phyloP scores from a whole-genome alignment of 2,329 filamentous ascomycete genomes.

The Colletotrichum camelliae region DNA sequence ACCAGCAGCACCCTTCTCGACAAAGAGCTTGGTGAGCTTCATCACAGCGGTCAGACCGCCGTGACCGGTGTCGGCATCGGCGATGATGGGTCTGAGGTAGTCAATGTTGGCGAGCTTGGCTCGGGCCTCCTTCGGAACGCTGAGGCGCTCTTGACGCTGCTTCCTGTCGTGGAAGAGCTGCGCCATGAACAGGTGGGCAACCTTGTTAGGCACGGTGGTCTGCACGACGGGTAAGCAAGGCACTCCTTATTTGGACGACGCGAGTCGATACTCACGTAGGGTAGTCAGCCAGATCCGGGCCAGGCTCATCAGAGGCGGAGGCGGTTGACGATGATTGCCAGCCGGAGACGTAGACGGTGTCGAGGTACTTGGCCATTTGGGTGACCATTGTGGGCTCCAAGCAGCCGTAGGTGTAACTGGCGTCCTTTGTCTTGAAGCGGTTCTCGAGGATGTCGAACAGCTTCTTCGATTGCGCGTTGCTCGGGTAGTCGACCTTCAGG shows the following conservation, averaged over 20 bases:
- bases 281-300: conserved; percentile 97
- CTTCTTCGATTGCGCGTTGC: conserved; percentile 91
- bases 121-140: conserved; percentile 75
- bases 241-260: neutral
- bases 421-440: conserved; percentile 85
- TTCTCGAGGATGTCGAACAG: conserved; percentile 88
- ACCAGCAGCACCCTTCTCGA: conserved; percentile 94
- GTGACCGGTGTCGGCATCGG: conserved; percentile 96
- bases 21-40: conserved; percentile 98
- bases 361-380: conserved; percentile 98
- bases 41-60: conserved; percentile 98
- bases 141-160: conserved; percentile 92
- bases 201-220: conserved; percentile 99
- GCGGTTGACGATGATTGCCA: conserved; percentile 99
- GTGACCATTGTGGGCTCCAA: conserved; percentile 98
- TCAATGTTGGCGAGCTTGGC: conserved; percentile 80
- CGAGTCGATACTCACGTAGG: conserved; percentile 66
- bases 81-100: conserved; percentile 94
- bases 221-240: conserved; percentile 36
- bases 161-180: conserved; percentile 99
- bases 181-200: conserved; percentile 95
- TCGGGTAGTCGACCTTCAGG: conserved; percentile 89
- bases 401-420: conserved; percentile 95
- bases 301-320: conserved; percentile 92
- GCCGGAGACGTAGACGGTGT: conserved; percentile 97